Base-by-base conservation (phyloP, 768 basidiomycete species). In the Russula earlei region DNA sequence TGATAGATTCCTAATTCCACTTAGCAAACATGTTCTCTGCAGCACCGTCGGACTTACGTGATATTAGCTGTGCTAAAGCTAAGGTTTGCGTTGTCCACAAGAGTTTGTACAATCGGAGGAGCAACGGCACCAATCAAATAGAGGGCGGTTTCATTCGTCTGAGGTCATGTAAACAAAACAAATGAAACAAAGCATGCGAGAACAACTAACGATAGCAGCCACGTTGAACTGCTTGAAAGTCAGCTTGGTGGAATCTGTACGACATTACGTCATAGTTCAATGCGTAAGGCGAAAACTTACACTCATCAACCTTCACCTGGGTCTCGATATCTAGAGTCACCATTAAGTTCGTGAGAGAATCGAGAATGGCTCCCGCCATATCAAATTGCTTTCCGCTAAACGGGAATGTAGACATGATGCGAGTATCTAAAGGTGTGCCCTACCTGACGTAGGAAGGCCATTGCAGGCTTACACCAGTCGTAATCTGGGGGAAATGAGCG, bases 101-200 rank as follows among this genome's bases (percentile, higher is more conserved):
- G 74, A 60, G 75, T 71, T 67, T 86, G 85, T 2, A 81, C 77
- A 27, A 83, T 70, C 14, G 85, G 83, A 17, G 76, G 81, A 40
- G 84, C 82, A 31, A 87, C 82, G 4, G 79, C 83, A n/a, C 84
- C 83, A 38, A 87, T 82, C 48, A 87, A 74, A 68, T 78, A 85
- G 24, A 88, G 68, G 0, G 76, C 78, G 2, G 81, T 81, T 58
- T 74, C 63, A 65, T 87, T 86, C 2, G 80, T 82, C 79, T 85
- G n/a, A 31, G 5, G 29, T 31, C 7, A 31, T 10, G 17, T 49
- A n/a, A 52, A 20, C 24, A n/a, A n/a, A n/a, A n/a, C 31, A 43
- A 20, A 37, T 65, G 40, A 59, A 37, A 34, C 25, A n/a, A 41
- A 42, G 31, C 25, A 57, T 3, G 42, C 2, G 37, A 6, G 22